phyloP scores from a whole-genome alignment of 1,139 yeast genomes.

The Candida glucosophila region DNA sequence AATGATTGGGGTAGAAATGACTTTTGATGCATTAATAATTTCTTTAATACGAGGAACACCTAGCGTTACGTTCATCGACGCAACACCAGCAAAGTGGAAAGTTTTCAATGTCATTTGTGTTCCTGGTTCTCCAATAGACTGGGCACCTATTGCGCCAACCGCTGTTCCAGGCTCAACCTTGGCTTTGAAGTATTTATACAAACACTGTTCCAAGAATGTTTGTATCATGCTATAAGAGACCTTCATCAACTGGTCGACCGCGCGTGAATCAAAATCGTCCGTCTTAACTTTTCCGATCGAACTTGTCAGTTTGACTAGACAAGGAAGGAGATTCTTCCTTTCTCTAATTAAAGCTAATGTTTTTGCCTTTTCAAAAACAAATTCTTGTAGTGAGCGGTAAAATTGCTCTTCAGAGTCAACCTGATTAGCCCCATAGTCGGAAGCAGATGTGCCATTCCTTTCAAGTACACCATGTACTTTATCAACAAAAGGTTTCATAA shows the following conservation, averaged over 20 bases:
- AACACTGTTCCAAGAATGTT: slow-evolving; percentile 69
- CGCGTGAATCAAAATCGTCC: slow-evolving; percentile 30
- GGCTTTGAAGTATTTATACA: slow-evolving; percentile 78
- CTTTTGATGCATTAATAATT: slow-evolving; percentile 93
- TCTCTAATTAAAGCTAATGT: slow-evolving; percentile 51
- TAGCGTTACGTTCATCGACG: slow-evolving; percentile 95
- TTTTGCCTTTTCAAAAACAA: slow-evolving; percentile 47
- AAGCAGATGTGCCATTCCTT: slow-evolving; percentile 31
- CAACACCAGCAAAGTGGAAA: slow-evolving; percentile 99
- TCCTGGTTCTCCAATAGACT: slow-evolving; percentile 98
- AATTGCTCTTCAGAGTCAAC: slow-evolving; percentile 80
- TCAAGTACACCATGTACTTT: slow-evolving; percentile 56
- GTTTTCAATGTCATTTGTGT: slow-evolving; percentile 98
- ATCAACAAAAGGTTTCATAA: slow-evolving; percentile 64
- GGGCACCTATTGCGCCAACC: slow-evolving; percentile 99
- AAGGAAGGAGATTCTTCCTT: slow-evolving; percentile 35
- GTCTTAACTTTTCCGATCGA: too few species aligned
- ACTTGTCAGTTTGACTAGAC: slow-evolving; percentile 22
- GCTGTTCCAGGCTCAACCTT: slow-evolving; percentile 99
- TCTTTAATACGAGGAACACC: slow-evolving; percentile 99
- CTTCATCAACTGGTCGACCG: slow-evolving; percentile 68
- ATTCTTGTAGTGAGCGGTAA: slow-evolving; percentile 65
- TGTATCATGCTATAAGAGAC: slow-evolving; percentile 53
- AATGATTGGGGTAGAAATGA: slow-evolving; percentile 93
- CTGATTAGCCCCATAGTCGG: slow-evolving; percentile 70